Conservation (phyloP, 306 rosid species). For the Styphnolobium japonicum region DNA sequence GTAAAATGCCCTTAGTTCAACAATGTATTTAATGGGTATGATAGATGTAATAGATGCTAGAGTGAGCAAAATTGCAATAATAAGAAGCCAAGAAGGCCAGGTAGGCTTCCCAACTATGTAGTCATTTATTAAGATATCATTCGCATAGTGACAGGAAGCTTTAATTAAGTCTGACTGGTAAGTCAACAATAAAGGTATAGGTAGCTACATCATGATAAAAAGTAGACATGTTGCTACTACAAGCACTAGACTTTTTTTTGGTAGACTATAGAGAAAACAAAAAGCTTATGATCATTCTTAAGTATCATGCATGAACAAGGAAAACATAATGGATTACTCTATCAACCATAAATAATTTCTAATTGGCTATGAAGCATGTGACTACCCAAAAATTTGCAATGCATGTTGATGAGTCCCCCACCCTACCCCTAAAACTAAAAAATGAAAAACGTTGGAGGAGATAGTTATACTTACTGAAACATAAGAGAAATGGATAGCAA, state of each 20-base stretch:
- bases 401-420: neutral
- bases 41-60: conserved; percentile 87
- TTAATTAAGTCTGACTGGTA: conserved; percentile 85
- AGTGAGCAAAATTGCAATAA: conserved; percentile 80
- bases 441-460: neutral
- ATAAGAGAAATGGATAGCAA: conserved; percentile 89
- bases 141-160: conserved; percentile 81
- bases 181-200: conserved; percentile 75
- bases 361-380: neutral
- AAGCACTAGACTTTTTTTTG: conserved; percentile 81
- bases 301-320: neutral
- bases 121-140: conserved; percentile 94
- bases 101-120: conserved; percentile 78
- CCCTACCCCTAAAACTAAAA: conserved; percentile 8
- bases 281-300: conserved; percentile 23
- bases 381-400: conserved; percentile 16
- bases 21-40: conserved; percentile 86
- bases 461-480: conserved; percentile 56
- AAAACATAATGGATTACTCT: neutral
- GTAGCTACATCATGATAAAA: conserved; percentile 89
- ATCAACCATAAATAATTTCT: conserved; percentile 4
- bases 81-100: conserved; percentile 99
- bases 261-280: conserved; percentile 65
- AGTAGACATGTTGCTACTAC: conserved; percentile 90
- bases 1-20: conserved; percentile 82